Conservation (phyloP, 2,329 filamentous ascomycete genomes). For the Elsinoe fawcettii region DNA sequence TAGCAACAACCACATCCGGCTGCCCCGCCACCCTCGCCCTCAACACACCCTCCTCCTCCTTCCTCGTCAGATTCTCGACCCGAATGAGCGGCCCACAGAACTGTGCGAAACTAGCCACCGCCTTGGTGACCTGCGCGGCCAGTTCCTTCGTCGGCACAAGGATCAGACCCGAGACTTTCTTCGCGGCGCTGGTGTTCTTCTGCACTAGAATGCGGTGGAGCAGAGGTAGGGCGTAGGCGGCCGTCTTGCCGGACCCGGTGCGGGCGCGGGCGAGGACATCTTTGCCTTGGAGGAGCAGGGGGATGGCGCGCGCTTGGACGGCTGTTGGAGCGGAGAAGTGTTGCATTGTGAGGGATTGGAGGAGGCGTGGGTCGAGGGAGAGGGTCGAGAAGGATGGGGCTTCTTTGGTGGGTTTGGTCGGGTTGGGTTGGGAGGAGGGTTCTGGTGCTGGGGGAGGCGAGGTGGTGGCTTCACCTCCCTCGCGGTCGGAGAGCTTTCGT, state of each 20-base stretch:
- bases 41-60: conserved; percentile 82
- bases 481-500: conserved; percentile 43
- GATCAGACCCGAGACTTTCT: conserved; percentile 65
- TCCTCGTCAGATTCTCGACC: conserved; percentile 79
- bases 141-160: conserved; percentile 92
- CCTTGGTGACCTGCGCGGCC: conserved; percentile 79
- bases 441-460: conserved; percentile 17
- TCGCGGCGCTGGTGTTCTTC: conserved; percentile 54
- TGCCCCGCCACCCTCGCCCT: conserved; percentile 74
- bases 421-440: conserved; percentile 13
- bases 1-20: conserved; percentile 86
- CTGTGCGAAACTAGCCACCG: conserved; percentile 64
- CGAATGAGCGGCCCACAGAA: conserved; percentile 82
- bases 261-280: conserved; percentile 77
- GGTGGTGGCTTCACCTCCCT: conserved; percentile 34
- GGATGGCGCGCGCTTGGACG: conserved; percentile 81
- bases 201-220: conserved; percentile 73
- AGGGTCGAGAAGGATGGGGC: conserved; percentile 61
- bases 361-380: conserved; percentile 72
- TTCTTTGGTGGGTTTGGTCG: conserved; percentile 9
- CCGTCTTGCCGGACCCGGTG: conserved; percentile 94
- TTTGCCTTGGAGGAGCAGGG: conserved; percentile 75
- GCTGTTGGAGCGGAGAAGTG: conserved; percentile 80
- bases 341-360: conserved; percentile 78
- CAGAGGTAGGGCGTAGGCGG: conserved; percentile 88